Base-by-base conservation (phyloP, 2,329 filamentous ascomycete genomes). In the Aspergillus ustus region DNA sequence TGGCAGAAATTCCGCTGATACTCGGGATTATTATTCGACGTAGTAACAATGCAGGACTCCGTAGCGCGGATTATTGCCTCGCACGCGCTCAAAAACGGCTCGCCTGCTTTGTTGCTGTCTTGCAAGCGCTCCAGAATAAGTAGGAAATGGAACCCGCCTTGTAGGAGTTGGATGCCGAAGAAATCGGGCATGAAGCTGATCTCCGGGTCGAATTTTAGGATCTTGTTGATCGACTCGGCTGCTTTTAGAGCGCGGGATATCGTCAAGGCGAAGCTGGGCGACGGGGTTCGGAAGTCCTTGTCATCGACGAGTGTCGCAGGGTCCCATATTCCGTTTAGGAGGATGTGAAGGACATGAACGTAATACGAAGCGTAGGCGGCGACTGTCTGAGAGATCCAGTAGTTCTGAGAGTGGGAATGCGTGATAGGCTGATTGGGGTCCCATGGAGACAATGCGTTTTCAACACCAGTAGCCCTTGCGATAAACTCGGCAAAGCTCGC, bases 141-240 rank as follows among this genome's bases (percentile, higher is more conserved):
- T 0, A 97, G 84, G 22, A 97, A 81, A 45, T 97, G 79, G 75
- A 97, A 96, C 43, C 92, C 96, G 5, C 93, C 93, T 73, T 97
- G 93, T 4, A 97, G 82, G 2, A 97, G 83, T 74, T 97, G 97
- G 64, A 97, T 94, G 61, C 93, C 93, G 67, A 96, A 97, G 81
- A 97, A 96, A 81, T 96, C 97, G 1, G 93, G 93, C 92, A 97
- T 97, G 77, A 96, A 96, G 76, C 93, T 93, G 55, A 97, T 83
- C 59, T 95, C 92, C 0, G 93, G 92, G 72, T 97, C 93, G 72
- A 91, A 92, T 70, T 96, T 91, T 49, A 97, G 87, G 57, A 97
- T 95, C 69, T 92, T 89, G 73, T 87, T 88, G 68, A 96, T 90
- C 11, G 93, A 92, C 77, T 96, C 92, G 4, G 93, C 93, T 0